phyloP scores from a whole-genome alignment of 805 yeast species.

The Wickerhamiella kazuoi region DNA sequence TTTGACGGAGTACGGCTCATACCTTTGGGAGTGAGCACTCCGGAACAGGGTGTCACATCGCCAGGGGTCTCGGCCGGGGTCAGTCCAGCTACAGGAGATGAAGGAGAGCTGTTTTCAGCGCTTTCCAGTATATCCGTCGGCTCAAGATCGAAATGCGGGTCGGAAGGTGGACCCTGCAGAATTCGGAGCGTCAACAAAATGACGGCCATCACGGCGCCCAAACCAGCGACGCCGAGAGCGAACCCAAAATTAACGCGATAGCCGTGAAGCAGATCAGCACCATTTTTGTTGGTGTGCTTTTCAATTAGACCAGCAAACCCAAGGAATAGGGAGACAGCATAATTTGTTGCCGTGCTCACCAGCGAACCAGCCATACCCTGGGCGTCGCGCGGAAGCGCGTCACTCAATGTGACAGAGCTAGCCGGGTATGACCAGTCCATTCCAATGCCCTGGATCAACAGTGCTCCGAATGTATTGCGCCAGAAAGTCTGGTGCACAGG shows the following conservation, averaged over 20 bases:
- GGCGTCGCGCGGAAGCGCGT: conserved; percentile 38
- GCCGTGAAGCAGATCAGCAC: not conserved
- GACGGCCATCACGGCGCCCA: not conserved
- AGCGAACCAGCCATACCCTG: conserved; percentile 71
- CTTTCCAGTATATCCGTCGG: no score
- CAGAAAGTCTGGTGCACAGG: conserved; percentile 47
- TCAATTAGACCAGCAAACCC: conserved; percentile 40
- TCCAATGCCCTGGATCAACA: conserved; percentile 45
- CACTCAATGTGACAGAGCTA: conserved; percentile 44
- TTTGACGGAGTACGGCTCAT: no score
- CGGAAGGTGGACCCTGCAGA: not conserved
- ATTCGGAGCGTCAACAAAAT: not conserved
- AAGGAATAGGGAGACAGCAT: conserved; percentile 50
- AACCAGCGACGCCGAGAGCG: not conserved
- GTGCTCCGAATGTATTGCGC: conserved; percentile 37
- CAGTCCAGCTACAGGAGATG: no score
- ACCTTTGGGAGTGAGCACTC: no score
- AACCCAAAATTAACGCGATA: not conserved
- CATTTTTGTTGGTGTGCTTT: conserved; percentile 2
- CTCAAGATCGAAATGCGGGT: not conserved
- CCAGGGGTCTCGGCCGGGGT: no score
- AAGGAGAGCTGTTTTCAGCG: no score
- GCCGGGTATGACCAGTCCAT: conserved; percentile 72
- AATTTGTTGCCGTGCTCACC: conserved; percentile 52
- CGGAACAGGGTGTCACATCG: no score